Evolutionary conservation across 1,139 yeast genomes (phyloP).

Genomic region (Yamadazyma diddensiae): DNA sequence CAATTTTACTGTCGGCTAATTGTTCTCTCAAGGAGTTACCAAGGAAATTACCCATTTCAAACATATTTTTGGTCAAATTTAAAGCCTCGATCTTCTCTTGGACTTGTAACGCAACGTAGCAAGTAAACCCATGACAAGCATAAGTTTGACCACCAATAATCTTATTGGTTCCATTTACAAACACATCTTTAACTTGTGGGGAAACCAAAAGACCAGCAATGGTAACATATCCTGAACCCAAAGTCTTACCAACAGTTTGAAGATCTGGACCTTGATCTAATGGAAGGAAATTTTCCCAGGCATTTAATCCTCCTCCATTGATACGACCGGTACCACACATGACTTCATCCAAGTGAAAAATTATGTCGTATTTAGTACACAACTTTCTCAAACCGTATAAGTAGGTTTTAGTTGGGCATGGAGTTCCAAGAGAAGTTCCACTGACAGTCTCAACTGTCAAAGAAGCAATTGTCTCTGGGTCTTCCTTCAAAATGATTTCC

Average conservation of each 20-base stretch:
- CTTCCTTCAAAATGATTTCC: constrained; percentile 44
- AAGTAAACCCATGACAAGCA: constrained; percentile 60
- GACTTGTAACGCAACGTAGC: constrained; percentile 57
- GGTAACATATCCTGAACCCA: constrained; percentile 63
- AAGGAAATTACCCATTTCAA: constrained; percentile 46
- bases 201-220: constrained; percentile 58
- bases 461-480: constrained; percentile 53
- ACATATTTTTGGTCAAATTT: constrained; percentile 46
- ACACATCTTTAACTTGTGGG: constrained; percentile 45
- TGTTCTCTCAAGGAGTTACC: constrained; percentile 40
- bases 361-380: constrained; percentile 56
- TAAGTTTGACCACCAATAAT: constrained; percentile 59
- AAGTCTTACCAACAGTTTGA: constrained; percentile 60
- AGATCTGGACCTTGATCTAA: constrained; percentile 54
- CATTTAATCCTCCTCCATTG: constrained; percentile 34
- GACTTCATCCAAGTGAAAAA: constrained; percentile 60
- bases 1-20: constrained; percentile 27
- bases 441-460: constrained; percentile 55
- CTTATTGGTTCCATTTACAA: constrained; percentile 40
- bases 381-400: constrained; percentile 51
- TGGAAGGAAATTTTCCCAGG: constrained; percentile 48
- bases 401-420: constrained; percentile 56
- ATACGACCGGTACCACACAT: constrained; percentile 65
- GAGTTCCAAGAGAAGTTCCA: constrained; percentile 59
- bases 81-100: constrained; percentile 49